Conservation (phyloP, 78 protist species). For the Speleostelium caveatum region DNA sequence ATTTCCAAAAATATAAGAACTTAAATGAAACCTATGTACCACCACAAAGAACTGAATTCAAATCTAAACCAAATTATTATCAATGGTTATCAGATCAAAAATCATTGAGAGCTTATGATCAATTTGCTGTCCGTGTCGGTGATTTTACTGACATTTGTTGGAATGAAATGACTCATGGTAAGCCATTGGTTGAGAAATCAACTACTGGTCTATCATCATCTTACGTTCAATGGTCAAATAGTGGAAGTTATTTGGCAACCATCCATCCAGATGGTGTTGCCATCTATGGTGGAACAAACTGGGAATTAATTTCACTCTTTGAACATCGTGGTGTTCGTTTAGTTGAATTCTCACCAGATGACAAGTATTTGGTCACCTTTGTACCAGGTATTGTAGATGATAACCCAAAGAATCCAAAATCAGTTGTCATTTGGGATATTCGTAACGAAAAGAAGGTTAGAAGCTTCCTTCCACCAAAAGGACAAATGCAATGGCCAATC, state of each 20-base stretch:
- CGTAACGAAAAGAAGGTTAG: slow-evolving; percentile 53
- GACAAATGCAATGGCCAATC: slow-evolving; percentile 84
- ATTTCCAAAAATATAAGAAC: slow-evolving; percentile 24
- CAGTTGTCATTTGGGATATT: slow-evolving; percentile 89
- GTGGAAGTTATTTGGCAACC: slow-evolving; percentile 94
- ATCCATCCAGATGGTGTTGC: slow-evolving; percentile 92
- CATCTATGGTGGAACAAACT: slow-evolving; percentile 89
- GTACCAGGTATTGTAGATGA: slow-evolving; percentile 34
- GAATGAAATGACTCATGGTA: slow-evolving; percentile 80
- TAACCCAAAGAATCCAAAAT: slow-evolving; percentile 66
- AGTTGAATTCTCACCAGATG: slow-evolving; percentile 91
- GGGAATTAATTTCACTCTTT: slow-evolving; percentile 57
- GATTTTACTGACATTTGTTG: slow-evolving; percentile 86
- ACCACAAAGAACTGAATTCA: slow-evolving; percentile 18
- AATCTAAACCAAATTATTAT: slow-evolving; percentile 12
- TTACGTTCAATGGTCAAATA: slow-evolving; percentile 91
- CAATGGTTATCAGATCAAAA: slow-evolving; percentile 56
- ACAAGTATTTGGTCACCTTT: slow-evolving; percentile 87
- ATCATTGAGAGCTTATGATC: slow-evolving; percentile 61
- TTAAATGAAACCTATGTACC: slow-evolving; percentile 15
- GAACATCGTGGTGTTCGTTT: slow-evolving; percentile 86
- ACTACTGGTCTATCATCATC: slow-evolving; percentile 79
- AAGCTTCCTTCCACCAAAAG: slow-evolving; percentile 64
- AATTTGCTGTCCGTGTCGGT: slow-evolving; percentile 81
- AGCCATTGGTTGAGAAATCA: slow-evolving; percentile 29